These are phyloP conservation scores for Colletotrichum lindemuthianum DNA, from an alignment of 2,329 filamentous ascomycete genomes.

Conservation along the genomic window DNA sequence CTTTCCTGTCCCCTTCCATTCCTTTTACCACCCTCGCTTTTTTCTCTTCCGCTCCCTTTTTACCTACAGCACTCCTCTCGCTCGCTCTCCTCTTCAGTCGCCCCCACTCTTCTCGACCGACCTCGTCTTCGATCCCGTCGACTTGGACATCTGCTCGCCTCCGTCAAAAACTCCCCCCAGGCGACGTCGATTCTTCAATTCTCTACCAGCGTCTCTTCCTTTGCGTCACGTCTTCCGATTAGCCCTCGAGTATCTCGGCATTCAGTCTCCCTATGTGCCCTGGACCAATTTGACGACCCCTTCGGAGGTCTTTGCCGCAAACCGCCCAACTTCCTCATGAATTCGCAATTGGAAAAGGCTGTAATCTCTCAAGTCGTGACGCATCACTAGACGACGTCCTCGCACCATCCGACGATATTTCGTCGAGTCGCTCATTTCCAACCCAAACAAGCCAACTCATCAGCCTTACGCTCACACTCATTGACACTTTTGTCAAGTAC, in stretches of 20 bases:
- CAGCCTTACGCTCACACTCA: constrained; percentile 52
- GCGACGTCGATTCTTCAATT: constrained; percentile 37
- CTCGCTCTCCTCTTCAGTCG: constrained; percentile 30
- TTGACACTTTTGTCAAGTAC: constrained; percentile 69
- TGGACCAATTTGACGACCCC: constrained; percentile 25
- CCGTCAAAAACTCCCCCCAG: constrained; percentile 35
- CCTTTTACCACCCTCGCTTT: constrained; percentile 37
- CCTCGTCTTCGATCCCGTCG: constrained; percentile 33
- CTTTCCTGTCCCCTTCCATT: constrained; percentile 37
- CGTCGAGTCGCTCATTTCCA: constrained; percentile 38
- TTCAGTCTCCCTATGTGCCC: constrained; percentile 17
- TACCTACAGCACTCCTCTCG: constrained; percentile 24
- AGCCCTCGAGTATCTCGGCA: constrained; percentile 5
- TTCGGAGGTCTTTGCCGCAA: constrained; percentile 28
- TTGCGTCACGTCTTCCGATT: background rate
- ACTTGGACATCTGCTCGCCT: constrained; percentile 35
- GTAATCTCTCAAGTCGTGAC: constrained; percentile 22
- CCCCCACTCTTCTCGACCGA: constrained; percentile 30
- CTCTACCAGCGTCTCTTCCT: constrained; percentile 22
- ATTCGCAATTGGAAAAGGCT: constrained; percentile 25
- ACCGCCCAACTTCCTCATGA: constrained; percentile 34
- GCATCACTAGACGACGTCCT: constrained; percentile 28
- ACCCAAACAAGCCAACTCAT: constrained; percentile 1
- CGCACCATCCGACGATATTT: constrained; percentile 31
- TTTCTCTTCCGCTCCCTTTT: constrained; percentile 31